Base-by-base conservation (phyloP, 129 eudicot species). In the Sambucus nigra region DNA sequence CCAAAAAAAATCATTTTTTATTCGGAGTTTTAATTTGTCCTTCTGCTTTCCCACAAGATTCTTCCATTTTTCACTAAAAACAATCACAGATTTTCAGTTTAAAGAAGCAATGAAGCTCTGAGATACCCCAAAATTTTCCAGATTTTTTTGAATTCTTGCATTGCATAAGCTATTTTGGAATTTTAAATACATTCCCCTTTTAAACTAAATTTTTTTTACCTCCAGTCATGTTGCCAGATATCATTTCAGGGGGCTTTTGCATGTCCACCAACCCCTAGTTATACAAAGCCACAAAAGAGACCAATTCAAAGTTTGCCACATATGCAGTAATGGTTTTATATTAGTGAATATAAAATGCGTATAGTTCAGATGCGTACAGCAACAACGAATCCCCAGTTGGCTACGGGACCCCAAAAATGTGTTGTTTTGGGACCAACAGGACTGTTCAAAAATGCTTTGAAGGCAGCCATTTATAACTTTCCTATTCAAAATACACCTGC, bases 371-470 rank as follows among this genome's bases (percentile, higher is more conserved):
- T 40, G 22, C 83, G 59, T 87, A 87, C 96, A 46, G 96, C 88
- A 27, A 69, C 68, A 44, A 87, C 89, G 35, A 87, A 83, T 63
- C 96, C 96, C 94, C 94, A 87, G 59, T 87, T 87, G 61, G 94
- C 96, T 13, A 87, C 69, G 24, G 96, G 96, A 24, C 96, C 96
- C 96, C 96, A 87, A 39, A 87, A 87, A 65, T 87, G 96, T 61
- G 96, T 83, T 41, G 96, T 87, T 66, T 87, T 87, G 27, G 94
- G 96, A 48, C 96, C 96, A 63, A 87, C 71, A 0, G 96, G 96
- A 69, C 96, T 87, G 73, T 87, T 87, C 61, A 80, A 38, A 57
- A 71, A 87, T 35, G 94, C 68, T 51, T 65, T 67, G 80, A 87
- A 80, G 55, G 86, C 76, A 67, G 89, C 77, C 96, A 87, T 87